Percentiles rank a stretch among this genome's conserved stretches.
Conservation (phyloP, 1,284 basidiomycete species). For the Leccinum insigne region DNA sequence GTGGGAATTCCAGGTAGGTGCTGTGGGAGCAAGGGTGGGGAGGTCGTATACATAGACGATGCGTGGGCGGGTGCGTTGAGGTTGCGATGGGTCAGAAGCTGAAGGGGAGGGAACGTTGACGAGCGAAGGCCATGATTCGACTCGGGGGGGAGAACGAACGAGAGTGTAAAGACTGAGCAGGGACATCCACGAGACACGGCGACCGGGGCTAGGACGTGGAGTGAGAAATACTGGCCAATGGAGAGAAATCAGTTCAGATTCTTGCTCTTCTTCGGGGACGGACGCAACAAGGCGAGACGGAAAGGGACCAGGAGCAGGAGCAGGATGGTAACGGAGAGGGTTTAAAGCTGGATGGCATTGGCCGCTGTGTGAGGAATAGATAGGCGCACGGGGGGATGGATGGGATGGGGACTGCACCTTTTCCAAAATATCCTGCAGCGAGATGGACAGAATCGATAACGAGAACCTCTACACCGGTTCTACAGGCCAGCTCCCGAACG, state of each 20-base stretch:
- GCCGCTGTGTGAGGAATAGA: slow-evolving; percentile 45
- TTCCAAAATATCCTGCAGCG: slow-evolving; percentile 75
- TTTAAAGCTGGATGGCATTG: slow-evolving; percentile 66
- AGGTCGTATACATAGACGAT: slow-evolving; percentile 85
- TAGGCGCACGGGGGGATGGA: slow-evolving; percentile 7
- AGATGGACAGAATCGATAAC: slow-evolving; percentile 80
- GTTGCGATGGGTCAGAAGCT: slow-evolving; percentile 26
- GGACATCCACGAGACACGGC: slow-evolving; percentile 41
- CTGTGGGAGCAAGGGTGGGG: slow-evolving; percentile 68
- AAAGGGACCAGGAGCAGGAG: slow-evolving; percentile 23
- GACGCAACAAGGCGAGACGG: slow-evolving; percentile 33
- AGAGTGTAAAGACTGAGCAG: slow-evolving; percentile 40
- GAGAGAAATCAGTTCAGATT: slow-evolving; percentile 29
- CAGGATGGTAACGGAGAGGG: slow-evolving; percentile 64
- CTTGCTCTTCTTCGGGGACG: slow-evolving; percentile 52
- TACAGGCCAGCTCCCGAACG: slow-evolving; percentile 71
- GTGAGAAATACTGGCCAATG: slow-evolving; percentile 36
- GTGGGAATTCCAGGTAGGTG: slow-evolving; percentile 77
- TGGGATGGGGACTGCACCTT: slow-evolving; percentile 44
- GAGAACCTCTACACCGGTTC: slow-evolving; percentile 75
- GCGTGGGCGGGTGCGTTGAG: slow-evolving; percentile 50
- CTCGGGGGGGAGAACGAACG: slow-evolving; percentile 44
- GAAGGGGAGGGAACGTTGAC: slow-evolving; percentile 56
- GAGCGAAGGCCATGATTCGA: slow-evolving; percentile 63
- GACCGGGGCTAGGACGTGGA: slow-evolving; percentile 55